These are phyloP conservation scores for Pleurotus citrinopileatus DNA, from an alignment of 768 basidiomycete species.

Conservation along the genomic window DNA sequence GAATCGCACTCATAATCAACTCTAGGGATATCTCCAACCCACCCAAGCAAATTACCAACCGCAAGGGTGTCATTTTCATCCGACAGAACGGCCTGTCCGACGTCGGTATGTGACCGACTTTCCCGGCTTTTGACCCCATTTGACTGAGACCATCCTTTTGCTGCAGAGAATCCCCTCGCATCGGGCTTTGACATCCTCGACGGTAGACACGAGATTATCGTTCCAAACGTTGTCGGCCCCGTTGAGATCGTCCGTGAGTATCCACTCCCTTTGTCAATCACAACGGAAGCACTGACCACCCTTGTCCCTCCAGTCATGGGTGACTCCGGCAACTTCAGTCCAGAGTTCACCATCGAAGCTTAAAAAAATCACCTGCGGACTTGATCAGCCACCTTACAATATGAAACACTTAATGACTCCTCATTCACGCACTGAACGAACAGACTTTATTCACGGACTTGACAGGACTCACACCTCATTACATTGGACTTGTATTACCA, in stretches of 20 bases:
- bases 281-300: not conserved
- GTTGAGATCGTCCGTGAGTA: slow-evolving; percentile 39
- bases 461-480: not conserved
- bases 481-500: not conserved
- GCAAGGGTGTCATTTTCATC: slow-evolving; percentile 37
- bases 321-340: slow-evolving; percentile 45
- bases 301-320: slow-evolving; percentile 43
- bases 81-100: slow-evolving; percentile 28
- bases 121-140: too few species aligned
- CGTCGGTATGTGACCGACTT: slow-evolving; percentile 12
- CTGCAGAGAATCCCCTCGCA: slow-evolving; percentile 22
- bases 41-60: slow-evolving; percentile 48
- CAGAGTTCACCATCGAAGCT: slow-evolving; percentile 20
- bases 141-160: slow-evolving; percentile 1
- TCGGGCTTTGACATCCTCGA: slow-evolving; percentile 32
- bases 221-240: slow-evolving; percentile 32
- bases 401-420: not conserved
- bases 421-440: not conserved
- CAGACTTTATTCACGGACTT: not conserved
- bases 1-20: too few species aligned
- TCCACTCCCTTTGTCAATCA: not conserved
- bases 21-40: slow-evolving; percentile 36
- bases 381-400: not conserved
- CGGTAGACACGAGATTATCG: slow-evolving; percentile 29
- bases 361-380: not conserved